Evolutionary conservation across 306 rosid genomes (phyloP).

Genomic region (Luffa acutangula): DNA sequence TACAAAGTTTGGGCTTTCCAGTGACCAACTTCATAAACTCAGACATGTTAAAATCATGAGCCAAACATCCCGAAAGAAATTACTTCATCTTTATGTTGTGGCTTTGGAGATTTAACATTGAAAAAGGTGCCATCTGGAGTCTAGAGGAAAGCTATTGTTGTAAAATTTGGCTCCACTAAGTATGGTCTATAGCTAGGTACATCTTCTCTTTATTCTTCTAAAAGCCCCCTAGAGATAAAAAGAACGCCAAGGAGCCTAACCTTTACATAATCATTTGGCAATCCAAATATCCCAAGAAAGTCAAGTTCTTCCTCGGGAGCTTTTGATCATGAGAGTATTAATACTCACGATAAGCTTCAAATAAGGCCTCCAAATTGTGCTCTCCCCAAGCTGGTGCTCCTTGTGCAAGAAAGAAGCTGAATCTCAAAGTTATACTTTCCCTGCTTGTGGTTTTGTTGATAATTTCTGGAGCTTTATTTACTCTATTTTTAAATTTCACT

Average conservation of each 20-base stretch:
- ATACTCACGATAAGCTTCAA: not conserved
- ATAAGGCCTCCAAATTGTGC: not conserved
- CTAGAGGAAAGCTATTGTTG: too few relatives aligned
- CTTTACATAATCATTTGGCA: too few relatives aligned
- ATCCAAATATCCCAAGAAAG: too few relatives aligned
- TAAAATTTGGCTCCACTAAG: too few relatives aligned
- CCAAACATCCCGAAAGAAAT: not conserved
- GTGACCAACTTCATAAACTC: not conserved
- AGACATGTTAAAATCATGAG: not conserved
- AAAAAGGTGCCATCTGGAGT: too few relatives aligned
- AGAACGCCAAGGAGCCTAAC: too few relatives aligned
- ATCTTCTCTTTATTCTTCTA: too few relatives aligned
- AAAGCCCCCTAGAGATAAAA: too few relatives aligned
- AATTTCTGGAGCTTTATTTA: not conserved
- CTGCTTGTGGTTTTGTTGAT: not conserved
- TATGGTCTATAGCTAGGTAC: too few relatives aligned
- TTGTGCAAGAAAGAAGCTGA: not conserved
- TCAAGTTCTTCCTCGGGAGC: not conserved
- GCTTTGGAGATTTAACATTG: too few relatives aligned
- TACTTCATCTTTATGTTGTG: too few relatives aligned
- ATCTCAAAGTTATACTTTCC: too few relatives aligned
- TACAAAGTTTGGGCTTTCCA: not conserved
- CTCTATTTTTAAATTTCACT: not conserved
- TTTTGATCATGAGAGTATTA: not conserved
- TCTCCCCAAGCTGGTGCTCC: not conserved